Conservation (phyloP, 495 filamentous ascomycete species). For the Talaromyces wortmannii region DNA sequence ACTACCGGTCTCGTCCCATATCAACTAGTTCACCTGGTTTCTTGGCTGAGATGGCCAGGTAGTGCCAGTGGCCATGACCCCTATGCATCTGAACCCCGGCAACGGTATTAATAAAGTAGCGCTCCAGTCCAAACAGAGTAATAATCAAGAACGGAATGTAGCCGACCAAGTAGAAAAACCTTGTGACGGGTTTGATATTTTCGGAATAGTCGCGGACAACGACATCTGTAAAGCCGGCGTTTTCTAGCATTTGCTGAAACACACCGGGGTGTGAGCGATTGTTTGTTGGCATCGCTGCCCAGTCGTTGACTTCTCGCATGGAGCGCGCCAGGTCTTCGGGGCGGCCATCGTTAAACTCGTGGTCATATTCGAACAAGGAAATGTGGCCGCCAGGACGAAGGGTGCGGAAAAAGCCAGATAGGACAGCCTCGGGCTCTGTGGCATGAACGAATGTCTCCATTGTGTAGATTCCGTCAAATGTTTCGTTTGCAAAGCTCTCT, state of each 20-base stretch:
- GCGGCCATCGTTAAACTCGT: slow-evolving; percentile 22
- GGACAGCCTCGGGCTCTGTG: slow-evolving; percentile 36
- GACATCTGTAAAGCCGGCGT: slow-evolving; percentile 45
- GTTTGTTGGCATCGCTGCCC: slow-evolving; percentile 43
- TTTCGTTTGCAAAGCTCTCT: slow-evolving; percentile 21
- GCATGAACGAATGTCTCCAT: slow-evolving; percentile 56
- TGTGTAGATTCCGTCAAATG: slow-evolving; percentile 49
- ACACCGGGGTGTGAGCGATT: slow-evolving; percentile 17
- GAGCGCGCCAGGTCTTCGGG: slow-evolving; percentile 21
- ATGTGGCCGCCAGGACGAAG: slow-evolving; percentile 41
- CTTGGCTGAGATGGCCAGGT: slow-evolving; percentile 29
- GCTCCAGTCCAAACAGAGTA: slow-evolving; percentile 34
- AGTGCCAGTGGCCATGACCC: slow-evolving; percentile 21
- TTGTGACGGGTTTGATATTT: slow-evolving; percentile 44
- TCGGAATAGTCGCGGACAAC: slow-evolving; percentile 36
- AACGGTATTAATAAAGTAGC: slow-evolving; percentile 39
- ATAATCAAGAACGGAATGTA: slow-evolving; percentile 46
- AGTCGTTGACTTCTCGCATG: slow-evolving; percentile 33
- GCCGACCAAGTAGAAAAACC: slow-evolving; percentile 41
- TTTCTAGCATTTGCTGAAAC: slow-evolving; percentile 30
- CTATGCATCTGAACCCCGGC: slow-evolving; percentile 35
- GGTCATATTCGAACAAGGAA: slow-evolving; percentile 45
- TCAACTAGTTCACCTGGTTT: slow-evolving; percentile 14
- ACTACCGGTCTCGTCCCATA: not conserved
- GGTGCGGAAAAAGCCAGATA: slow-evolving; percentile 39